A percentile compares a stretch with the other conserved stretches of the same genome.
Evolutionary conservation across 768 basidiomycete genomes (phyloP).

Genomic region (Rubroboletus pulcherrimus): DNA sequence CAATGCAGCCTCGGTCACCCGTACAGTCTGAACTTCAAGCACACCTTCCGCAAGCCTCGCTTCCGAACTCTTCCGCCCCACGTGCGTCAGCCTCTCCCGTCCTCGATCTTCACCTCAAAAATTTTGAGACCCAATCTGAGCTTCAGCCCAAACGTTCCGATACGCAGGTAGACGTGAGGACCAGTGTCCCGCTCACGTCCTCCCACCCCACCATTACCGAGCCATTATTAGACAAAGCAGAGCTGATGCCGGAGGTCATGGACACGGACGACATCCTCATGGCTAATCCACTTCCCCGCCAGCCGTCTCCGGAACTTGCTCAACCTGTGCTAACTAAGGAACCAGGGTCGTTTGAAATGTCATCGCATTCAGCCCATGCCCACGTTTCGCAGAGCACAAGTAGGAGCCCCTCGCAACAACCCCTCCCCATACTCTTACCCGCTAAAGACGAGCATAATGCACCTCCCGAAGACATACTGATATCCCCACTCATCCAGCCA

Average conservation of each 20-base stretch:
- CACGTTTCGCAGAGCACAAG: conserved; percentile 3
- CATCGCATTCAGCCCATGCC: neutral
- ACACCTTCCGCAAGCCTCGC: neutral
- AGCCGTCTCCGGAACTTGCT: conserved; percentile 2
- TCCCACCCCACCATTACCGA: conserved; percentile 1
- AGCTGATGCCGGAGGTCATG: neutral
- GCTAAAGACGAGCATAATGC: conserved; percentile 2
- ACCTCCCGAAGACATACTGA: neutral
- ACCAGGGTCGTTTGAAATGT: neutral
- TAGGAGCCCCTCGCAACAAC: conserved; percentile 14
- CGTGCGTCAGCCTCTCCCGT: conserved; percentile 4
- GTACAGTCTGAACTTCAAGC: neutral
- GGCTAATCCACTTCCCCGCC: neutral
- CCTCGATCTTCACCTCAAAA: conserved; percentile 1
- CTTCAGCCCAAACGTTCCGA: neutral
- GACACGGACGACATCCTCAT: neutral
- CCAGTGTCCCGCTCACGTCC: neutral
- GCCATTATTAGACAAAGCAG: neutral
- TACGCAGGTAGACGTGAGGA: neutral
- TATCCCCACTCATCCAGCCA: neutral
- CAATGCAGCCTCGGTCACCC: neutral
- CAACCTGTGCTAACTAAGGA: neutral
- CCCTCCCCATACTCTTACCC: neutral
- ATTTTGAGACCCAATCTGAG: neutral
- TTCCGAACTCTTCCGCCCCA: neutral